phyloP scores from a whole-genome alignment of 495 filamentous ascomycete genomes.

The Penicillium simplicissimum region DNA sequence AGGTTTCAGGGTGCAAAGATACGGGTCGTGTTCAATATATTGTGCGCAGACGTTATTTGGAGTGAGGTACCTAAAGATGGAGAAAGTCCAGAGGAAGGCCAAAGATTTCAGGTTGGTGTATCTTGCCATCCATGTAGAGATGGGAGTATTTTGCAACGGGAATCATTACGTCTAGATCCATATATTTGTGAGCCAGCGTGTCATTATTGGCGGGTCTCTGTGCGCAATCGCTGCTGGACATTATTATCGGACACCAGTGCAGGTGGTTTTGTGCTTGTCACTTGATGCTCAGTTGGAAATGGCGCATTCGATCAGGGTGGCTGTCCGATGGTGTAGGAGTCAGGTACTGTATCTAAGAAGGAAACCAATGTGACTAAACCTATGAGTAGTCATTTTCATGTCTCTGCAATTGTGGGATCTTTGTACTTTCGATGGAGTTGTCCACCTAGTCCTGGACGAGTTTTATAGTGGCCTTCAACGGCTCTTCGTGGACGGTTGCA shows the following conservation, averaged over 20 bases:
- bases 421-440: not conserved
- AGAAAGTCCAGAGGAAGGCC: not conserved
- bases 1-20: not conserved
- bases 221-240: not conserved
- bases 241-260: not conserved
- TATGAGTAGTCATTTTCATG: too few species aligned
- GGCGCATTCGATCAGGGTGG: not conserved
- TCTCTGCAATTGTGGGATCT: not conserved
- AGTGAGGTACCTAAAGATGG: constrained; percentile 1
- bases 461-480: too few species aligned
- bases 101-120: not conserved
- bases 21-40: constrained; percentile 23
- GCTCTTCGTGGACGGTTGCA: too few species aligned
- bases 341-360: not conserved
- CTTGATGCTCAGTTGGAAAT: not conserved
- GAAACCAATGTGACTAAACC: not conserved
- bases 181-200: constrained; percentile 3
- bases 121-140: too few species aligned
- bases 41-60: not conserved
- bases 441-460: too few species aligned
- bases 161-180: constrained; percentile 10
- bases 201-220: not conserved
- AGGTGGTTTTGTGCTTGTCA: not conserved
- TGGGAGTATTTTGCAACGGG: not conserved
- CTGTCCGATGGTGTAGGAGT: not conserved